Conservation (phyloP, 306 rosid genomes). For the Erythrophleum fordii region DNA sequence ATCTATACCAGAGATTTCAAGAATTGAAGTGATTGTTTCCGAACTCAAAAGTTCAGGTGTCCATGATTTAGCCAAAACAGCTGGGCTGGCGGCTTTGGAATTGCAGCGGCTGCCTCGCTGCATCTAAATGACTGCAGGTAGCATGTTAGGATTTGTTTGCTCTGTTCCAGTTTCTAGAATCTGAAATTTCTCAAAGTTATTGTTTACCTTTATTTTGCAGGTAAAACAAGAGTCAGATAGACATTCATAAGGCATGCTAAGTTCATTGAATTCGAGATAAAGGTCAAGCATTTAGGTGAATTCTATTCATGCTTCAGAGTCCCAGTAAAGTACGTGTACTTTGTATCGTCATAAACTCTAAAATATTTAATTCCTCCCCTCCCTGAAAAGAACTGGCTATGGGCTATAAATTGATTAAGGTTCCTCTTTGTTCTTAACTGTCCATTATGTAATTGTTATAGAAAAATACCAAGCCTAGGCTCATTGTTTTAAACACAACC, state of each 20-base stretch:
- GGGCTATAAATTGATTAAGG: constrained; percentile 6
- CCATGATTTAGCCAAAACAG: constrained; percentile 65
- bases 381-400: not conserved
- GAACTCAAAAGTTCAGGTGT: constrained; percentile 78
- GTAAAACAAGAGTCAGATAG: not conserved
- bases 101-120: constrained; percentile 96
- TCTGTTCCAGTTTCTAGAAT: constrained; percentile 5
- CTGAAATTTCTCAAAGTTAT: constrained; percentile 11
- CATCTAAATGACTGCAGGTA: constrained; percentile 52
- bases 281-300: constrained; percentile 44
- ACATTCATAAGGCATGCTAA: constrained; percentile 9
- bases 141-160: constrained; percentile 20
- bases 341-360: constrained; percentile 41
- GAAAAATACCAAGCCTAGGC: constrained; percentile 13
- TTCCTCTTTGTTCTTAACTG: constrained; percentile 8
- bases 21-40: constrained; percentile 70
- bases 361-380: constrained; percentile 4
- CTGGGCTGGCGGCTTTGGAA: constrained; percentile 76
- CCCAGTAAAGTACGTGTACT: constrained; percentile 47
- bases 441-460: not conserved
- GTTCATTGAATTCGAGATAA: constrained; percentile 25
- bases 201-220: constrained; percentile 42
- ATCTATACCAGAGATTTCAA: constrained; percentile 75
- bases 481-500: constrained; percentile 5
- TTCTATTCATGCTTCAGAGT: constrained; percentile 48